Conservation (phyloP, 805 yeast genomes). For the Candida coquimbonensis region DNA sequence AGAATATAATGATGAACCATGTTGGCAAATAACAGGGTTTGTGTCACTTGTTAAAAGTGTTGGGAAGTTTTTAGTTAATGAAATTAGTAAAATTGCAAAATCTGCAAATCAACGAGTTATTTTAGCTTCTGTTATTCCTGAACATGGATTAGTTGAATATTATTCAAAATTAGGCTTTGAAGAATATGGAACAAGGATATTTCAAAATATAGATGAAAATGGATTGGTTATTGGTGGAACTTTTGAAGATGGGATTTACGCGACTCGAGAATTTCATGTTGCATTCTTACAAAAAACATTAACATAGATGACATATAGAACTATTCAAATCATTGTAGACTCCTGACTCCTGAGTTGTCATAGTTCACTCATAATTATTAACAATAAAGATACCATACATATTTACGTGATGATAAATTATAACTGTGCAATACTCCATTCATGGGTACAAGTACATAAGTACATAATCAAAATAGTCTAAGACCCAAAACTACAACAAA, state of each 20-base stretch:
- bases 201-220: slow-evolving; percentile 11
- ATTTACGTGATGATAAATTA: too few relatives aligned
- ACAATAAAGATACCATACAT: too few relatives aligned
- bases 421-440: too few relatives aligned
- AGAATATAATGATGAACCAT: neutral
- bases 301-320: neutral
- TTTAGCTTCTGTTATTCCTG: slow-evolving; percentile 14
- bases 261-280: slow-evolving; percentile 16
- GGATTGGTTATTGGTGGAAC: slow-evolving; percentile 14
- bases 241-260: slow-evolving; percentile 17
- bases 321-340: too few relatives aligned
- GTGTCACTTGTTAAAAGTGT: slow-evolving; percentile 15
- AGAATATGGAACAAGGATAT: slow-evolving; percentile 7
- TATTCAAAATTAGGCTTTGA: slow-evolving; percentile 15
- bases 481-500: too few relatives aligned
- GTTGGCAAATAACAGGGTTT: slow-evolving; percentile 17
- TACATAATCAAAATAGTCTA: too few relatives aligned
- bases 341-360: too few relatives aligned
- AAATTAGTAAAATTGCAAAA: slow-evolving; percentile 1
- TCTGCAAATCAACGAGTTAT: neutral
- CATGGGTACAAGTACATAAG: too few relatives aligned
- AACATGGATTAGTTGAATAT: slow-evolving; percentile 13
- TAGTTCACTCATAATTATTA: too few relatives aligned
- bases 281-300: slow-evolving; percentile 9
- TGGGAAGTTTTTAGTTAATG: slow-evolving; percentile 13